phyloP scores from a whole-genome alignment of 345 rosid species.

The Mallotus nudiflorus region DNA sequence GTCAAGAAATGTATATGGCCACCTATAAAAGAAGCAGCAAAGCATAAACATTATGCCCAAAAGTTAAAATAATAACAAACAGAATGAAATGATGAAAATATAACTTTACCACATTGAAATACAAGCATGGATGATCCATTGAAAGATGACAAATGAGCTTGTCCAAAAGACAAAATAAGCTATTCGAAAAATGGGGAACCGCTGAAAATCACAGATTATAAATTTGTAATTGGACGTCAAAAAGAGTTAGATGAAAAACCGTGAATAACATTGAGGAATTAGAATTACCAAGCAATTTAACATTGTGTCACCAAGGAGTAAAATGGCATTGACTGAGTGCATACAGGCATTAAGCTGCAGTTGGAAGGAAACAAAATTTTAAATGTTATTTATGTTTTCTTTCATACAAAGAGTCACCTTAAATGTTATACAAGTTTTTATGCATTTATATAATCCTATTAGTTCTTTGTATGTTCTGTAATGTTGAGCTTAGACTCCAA shows the following conservation, averaged over 20 bases:
- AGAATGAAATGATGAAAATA: not conserved
- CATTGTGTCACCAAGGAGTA: constrained; percentile 72
- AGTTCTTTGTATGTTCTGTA: not conserved
- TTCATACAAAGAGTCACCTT: constrained; percentile 5
- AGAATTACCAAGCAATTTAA: constrained; percentile 73
- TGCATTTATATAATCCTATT: no score
- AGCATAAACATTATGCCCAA: constrained; percentile 6
- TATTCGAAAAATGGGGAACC: constrained; percentile 79
- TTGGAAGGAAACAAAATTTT: constrained; percentile 15
- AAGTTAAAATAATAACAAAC: not conserved
- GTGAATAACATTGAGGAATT: not conserved
- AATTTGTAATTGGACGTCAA: not conserved
- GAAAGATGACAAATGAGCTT: constrained; percentile 59
- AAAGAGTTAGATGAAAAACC: constrained; percentile 1
- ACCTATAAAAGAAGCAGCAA: constrained; percentile 47
- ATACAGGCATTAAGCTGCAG: constrained; percentile 67
- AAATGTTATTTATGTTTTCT: constrained; percentile 2
- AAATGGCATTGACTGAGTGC: constrained; percentile 81
- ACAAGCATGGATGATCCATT: constrained; percentile 91
- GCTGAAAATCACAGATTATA: constrained; percentile 43
- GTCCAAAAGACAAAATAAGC: constrained; percentile 82
- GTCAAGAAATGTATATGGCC: constrained; percentile 95
- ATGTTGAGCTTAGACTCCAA: not conserved
- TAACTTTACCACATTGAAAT: constrained; percentile 59
- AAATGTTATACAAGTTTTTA: not conserved